Percentiles rank a stretch among this genome's conserved stretches.
Evolutionary conservation across 2,329 filamentous ascomycete genomes (phyloP).

Genomic region (Bipolaris gigantea): DNA sequence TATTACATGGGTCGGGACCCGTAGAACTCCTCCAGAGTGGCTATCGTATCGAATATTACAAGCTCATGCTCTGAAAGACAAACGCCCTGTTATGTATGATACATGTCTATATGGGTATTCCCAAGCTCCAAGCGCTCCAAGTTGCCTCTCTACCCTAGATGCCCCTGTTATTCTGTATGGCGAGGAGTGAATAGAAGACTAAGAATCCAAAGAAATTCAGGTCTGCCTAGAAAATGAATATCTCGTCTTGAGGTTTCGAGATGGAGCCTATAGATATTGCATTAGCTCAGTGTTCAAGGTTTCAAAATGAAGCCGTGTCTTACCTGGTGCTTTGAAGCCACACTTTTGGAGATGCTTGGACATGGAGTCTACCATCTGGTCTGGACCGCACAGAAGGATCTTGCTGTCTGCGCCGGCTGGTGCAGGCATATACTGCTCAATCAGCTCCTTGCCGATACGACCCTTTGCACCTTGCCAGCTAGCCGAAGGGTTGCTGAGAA

Average conservation of each 20-base stretch:
- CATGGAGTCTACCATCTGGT: conserved; percentile 15
- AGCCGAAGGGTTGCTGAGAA: conserved; percentile 47
- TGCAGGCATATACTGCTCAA: conserved; percentile 8
- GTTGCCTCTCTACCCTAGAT: not conserved
- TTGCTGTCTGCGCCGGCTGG: conserved; percentile 74
- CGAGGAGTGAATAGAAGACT: not conserved
- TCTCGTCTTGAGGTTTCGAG: conserved; percentile 16
- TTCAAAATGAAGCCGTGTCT: not conserved
- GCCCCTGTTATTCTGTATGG: not conserved
- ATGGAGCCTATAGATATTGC: conserved; percentile 4
- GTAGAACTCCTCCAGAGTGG: no score
- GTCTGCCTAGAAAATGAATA: conserved; percentile 8
- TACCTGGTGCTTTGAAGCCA: conserved; percentile 20
- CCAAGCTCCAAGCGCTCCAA: not conserved
- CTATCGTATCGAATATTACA: no score
- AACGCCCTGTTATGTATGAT: not conserved
- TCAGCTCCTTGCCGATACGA: conserved; percentile 11
- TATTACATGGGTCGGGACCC: no score
- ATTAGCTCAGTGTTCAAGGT: not conserved
- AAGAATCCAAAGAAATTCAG: no score
- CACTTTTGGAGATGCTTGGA: conserved; percentile 10
- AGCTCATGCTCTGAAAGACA: not conserved
- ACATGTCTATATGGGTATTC: not conserved
- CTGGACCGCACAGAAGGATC: conserved; percentile 78
- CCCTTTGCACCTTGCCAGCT: conserved; percentile 13